Evolutionary conservation across 805 yeast genomes (phyloP), one percentile per base, ranked within the genome.

Genomic region (Wickerhamiella dianesei): DNA sequence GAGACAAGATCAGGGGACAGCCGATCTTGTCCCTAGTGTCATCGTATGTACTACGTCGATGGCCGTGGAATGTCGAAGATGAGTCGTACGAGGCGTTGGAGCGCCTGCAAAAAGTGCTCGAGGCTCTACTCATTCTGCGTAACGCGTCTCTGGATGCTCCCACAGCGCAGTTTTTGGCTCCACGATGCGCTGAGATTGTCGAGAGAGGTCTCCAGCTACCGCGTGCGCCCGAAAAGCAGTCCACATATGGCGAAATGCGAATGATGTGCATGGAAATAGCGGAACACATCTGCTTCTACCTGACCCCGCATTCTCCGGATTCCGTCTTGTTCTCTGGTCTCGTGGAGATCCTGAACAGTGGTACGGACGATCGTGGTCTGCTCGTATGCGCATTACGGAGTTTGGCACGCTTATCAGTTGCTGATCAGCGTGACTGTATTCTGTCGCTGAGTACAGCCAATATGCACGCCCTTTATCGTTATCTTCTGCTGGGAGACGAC

Each of bases 121-220:
- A 74, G 58, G 71, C 81, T 5, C 70, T 80, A 55, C 68, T 92
- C 40, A 75, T 83, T 17, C 66, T 92, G 48, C 72, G 97, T 58
- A 92, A 92, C 62, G 65, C 84, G 41, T 75, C 84, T 2, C 94
- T 89, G 59, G 95, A 87, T 60, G 73, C 82, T 12, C 81, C 74
- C 41, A 82, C 85, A 57, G 92, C 94, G 39, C 86, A 82, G 59
- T 70, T 80, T 58, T 65, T 92, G 51, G 52, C 52, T 13, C 46
- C 48, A 3, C 36, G 19, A 14, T 39, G 45, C 16, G 39, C 29
- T 17, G 65, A 64, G 41, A 70, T 73, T 12, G 66, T 83, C 49
- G 66, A 45, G 44, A 59, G 48, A 49, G 68, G 54, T 50, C 58
- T 58, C 43, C 25, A 20, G 5, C 21, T 44, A 4, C 50, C 55